Evolutionary conservation across 176 grass and related monocot genomes (phyloP), one percentile per base, ranked within the genome.

Genomic region (Zizania latifolia): DNA sequence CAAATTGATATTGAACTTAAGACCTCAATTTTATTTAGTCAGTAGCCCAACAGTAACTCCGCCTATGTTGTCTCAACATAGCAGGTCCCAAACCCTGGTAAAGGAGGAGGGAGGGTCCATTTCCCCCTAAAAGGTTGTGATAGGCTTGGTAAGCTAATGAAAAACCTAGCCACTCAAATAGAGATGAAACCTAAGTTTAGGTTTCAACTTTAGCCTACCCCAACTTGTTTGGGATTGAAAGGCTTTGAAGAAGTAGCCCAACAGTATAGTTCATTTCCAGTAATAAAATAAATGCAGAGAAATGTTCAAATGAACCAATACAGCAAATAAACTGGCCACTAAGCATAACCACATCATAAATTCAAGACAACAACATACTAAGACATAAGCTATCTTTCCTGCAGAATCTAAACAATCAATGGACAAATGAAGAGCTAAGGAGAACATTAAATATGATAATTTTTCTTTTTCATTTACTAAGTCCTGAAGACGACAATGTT

Each of bases 321-420:
- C 1, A 19, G 24, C 24, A 66, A 65, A 11, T 67, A 71, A 60
- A 43, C 46, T 65, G 14, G 74, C 22, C 22, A 22, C 28, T 57
- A 57, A 51, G 58, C 31, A 78, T 61, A 65, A 13, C 10, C 30
- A 78, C 22, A 82, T 4, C 37, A 78, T 22, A 72, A 67, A 39
- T 78, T 10, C 10, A 59, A 28, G 39, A 75, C 3, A 59, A 1
- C 23, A 65, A 40, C 23, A 54, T 32, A 59, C 24, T 23, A 64
- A 38, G 2, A 32, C 8, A n/a, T n/a, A n/a, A 43, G 32, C 14
- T 13, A 58, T 22, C 36, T 41, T 68, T 22, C 60, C 17, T 44
- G 53, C 9, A 65, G 24, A 58, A 75, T 41, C 69, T 62, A 70
- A 81, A 62, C 16, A 86, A 73, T 57, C 41, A 81, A 80, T 32